Evolutionary conservation across 495 filamentous ascomycete species (phyloP).

Genomic region (Platismatia glauca): DNA sequence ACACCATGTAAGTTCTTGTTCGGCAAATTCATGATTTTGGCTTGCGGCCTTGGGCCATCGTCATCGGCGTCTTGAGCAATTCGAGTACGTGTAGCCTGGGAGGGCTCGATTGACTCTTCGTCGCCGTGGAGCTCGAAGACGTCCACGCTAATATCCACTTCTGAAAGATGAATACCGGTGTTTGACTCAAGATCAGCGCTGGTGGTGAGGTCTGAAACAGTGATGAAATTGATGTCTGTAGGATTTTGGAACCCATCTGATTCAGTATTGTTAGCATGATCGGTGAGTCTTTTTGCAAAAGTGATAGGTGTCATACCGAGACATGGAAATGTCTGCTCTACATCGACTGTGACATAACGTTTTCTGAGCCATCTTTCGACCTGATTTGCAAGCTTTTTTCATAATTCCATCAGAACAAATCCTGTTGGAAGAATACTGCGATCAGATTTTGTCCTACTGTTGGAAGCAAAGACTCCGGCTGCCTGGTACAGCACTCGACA

Average conservation of each 20-base stretch:
- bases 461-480: slow-evolving; percentile 18
- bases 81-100: not conserved
- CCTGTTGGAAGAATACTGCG: not conserved
- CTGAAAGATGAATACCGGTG: slow-evolving; percentile 20
- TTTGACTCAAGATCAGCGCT: slow-evolving; percentile 11
- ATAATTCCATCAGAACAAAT: not conserved
- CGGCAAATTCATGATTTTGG: slow-evolving; percentile 34
- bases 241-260: not conserved
- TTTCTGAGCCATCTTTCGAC: slow-evolving; percentile 25
- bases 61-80: slow-evolving; percentile 9
- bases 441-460: slow-evolving; percentile 11
- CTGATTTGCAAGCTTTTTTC: slow-evolving; percentile 13
- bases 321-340: slow-evolving; percentile 22
- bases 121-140: slow-evolving; percentile 22
- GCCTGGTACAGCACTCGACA: slow-evolving; percentile 23
- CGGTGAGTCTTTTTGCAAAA: not conserved
- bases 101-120: not conserved
- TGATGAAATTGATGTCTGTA: slow-evolving; percentile 17
- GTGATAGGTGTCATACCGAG: slow-evolving; percentile 16
- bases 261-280: not conserved
- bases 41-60: slow-evolving; percentile 15
- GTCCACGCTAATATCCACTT: slow-evolving; percentile 23
- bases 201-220: slow-evolving; percentile 22
- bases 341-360: slow-evolving; percentile 20
- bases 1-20: slow-evolving; percentile 34